Conservation (phyloP, 2,329 filamentous ascomycete species). For the Claviceps lovelessii region DNA sequence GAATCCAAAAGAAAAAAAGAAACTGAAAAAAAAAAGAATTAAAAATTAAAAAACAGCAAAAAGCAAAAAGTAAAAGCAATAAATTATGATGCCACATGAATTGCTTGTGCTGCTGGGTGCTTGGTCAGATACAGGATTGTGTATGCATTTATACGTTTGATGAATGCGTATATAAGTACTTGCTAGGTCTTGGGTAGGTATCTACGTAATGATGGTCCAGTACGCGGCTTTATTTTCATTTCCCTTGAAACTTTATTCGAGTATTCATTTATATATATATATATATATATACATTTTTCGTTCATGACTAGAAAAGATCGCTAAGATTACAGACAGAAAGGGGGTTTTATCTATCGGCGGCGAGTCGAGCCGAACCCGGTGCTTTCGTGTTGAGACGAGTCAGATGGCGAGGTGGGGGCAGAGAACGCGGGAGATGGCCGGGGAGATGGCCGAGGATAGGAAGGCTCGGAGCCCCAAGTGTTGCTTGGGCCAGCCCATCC, state of each 20-base stretch:
- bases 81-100: neutral
- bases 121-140: neutral
- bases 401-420: slow-evolving; percentile 14
- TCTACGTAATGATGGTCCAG: neutral
- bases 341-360: slow-evolving; percentile 28
- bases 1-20: neutral
- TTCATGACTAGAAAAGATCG: no score
- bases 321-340: no score
- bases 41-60: neutral
- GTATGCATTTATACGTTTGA: no score
- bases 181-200: neutral
- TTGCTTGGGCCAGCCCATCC: slow-evolving; percentile 17
- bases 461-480: slow-evolving; percentile 9
- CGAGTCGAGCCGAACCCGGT: slow-evolving; percentile 61
- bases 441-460: slow-evolving; percentile 12
- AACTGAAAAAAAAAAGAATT: neutral
- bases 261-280: no score
- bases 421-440: slow-evolving; percentile 17
- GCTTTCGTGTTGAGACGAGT: slow-evolving; percentile 44
- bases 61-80: neutral
- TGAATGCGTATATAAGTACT: neutral
- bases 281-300: no score
- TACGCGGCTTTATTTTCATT: neutral
- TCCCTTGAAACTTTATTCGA: neutral
- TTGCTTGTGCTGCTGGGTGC: neutral